These are phyloP conservation scores for Trypanosoma cruzi DNA, from an alignment of 208 protist genomes.

Conservation along the genomic window DNA sequence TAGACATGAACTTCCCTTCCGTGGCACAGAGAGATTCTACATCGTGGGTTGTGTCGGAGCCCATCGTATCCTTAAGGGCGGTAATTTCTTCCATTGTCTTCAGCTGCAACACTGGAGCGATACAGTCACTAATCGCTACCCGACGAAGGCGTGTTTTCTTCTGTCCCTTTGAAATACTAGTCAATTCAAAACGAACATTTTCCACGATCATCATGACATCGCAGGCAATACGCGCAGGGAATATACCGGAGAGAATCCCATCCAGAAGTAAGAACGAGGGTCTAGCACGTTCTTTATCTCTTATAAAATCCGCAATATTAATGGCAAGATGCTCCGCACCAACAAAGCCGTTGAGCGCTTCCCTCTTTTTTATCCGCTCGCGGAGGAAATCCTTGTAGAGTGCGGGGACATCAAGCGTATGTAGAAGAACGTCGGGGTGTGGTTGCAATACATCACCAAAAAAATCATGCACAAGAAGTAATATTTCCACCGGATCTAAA, in stretches of 20 bases:
- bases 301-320: conserved; percentile 58
- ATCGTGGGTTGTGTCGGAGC: conserved; percentile 66
- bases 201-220: conserved; percentile 65
- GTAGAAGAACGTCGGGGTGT: conserved; percentile 55
- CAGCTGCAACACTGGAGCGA: conserved; percentile 68
- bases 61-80: conserved; percentile 51
- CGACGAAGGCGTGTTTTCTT: conserved; percentile 67
- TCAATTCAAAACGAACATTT: conserved; percentile 64
- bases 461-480: conserved; percentile 66
- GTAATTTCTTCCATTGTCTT: conserved; percentile 50
- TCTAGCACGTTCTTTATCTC: conserved; percentile 28
- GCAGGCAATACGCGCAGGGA: conserved; percentile 72
- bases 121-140: conserved; percentile 60
- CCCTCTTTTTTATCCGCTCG: conserved; percentile 25
- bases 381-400: conserved; percentile 32
- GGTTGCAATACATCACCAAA: conserved; percentile 53
- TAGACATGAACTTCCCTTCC: conserved; percentile 60
- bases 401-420: conserved; percentile 36
- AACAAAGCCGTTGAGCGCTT: conserved; percentile 33
- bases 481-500: conserved; percentile 32
- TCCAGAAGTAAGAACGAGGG: conserved; percentile 55
- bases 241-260: conserved; percentile 44
- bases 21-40: conserved; percentile 42
- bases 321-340: conserved; percentile 59
- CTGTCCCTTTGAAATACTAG: conserved; percentile 52